Conservation (phyloP, 2,329 filamentous ascomycete genomes). For the Fusarium robinianum region DNA sequence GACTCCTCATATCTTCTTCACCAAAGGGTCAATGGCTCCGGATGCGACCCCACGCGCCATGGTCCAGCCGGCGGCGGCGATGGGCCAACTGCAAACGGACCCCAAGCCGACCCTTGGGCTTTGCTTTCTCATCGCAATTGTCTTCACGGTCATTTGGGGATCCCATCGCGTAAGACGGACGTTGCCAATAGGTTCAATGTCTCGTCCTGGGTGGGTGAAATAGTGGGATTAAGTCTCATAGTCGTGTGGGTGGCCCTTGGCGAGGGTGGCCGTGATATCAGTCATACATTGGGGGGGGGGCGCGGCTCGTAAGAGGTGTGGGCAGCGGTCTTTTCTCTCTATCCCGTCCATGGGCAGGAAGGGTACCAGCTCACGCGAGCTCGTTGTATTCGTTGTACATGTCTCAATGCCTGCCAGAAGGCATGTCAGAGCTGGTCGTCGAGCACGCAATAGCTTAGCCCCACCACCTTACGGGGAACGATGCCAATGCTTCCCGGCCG, state of each 20-base stretch:
- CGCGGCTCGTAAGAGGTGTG: not conserved
- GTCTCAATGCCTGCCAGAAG: slow-evolving; percentile 9
- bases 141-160: slow-evolving; percentile 17
- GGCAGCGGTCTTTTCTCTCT: slow-evolving; percentile 7
- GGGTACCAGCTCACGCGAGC: slow-evolving; percentile 3
- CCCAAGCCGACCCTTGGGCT: slow-evolving; percentile 9
- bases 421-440: slow-evolving; percentile 16
- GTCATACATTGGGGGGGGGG: slow-evolving; percentile 5
- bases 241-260: slow-evolving; percentile 12
- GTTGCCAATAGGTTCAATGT: slow-evolving; percentile 25
- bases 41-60: slow-evolving; percentile 21
- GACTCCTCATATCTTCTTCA: slow-evolving; percentile 13
- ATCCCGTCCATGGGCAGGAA: slow-evolving; percentile 6
- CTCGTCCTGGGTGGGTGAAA: slow-evolving; percentile 17
- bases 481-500: slow-evolving; percentile 18
- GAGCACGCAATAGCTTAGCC: slow-evolving; percentile 28
- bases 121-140: slow-evolving; percentile 17
- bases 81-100: slow-evolving; percentile 16
- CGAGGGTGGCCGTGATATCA: slow-evolving; percentile 14
- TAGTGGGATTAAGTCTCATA: slow-evolving; percentile 14
- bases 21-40: slow-evolving; percentile 20
- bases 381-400: slow-evolving; percentile 10
- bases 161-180: slow-evolving; percentile 28
- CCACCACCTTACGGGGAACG: slow-evolving; percentile 33
- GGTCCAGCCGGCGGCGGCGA: slow-evolving; percentile 10